phyloP scores from a whole-genome alignment of 768 basidiomycete genomes.

The Leccinum olivaceopallidum region DNA sequence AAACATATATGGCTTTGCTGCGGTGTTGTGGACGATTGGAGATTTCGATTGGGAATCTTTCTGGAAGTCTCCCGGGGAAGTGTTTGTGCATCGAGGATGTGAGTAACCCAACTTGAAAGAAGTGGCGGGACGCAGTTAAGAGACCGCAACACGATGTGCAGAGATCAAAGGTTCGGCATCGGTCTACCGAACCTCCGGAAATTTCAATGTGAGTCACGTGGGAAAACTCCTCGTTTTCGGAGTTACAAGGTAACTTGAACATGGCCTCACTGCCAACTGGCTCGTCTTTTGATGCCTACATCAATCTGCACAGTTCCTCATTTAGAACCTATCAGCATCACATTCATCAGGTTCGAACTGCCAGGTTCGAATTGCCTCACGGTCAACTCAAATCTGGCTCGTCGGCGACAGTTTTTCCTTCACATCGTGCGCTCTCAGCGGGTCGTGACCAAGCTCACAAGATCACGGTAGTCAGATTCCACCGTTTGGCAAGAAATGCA shows the following conservation, averaged over 20 bases:
- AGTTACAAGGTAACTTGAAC: background rate
- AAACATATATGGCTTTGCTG: background rate
- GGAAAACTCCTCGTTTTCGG: background rate
- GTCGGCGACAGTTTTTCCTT: background rate
- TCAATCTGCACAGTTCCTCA: background rate
- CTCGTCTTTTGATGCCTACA: slow-evolving; percentile 2
- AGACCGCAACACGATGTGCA: background rate
- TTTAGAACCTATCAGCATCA: background rate
- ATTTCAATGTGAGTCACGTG: background rate
- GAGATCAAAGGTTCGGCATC: background rate
- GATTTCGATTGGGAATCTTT: background rate
- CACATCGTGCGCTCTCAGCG: background rate
- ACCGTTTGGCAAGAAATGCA: slow-evolving; percentile 1
- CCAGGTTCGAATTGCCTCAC: background rate
- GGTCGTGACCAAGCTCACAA: no score
- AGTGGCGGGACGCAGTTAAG: background rate
- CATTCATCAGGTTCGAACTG: background rate
- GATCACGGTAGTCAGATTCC: background rate
- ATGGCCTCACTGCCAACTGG: slow-evolving; percentile 6
- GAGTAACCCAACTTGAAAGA: background rate
- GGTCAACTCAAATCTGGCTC: background rate
- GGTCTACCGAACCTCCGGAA: background rate
- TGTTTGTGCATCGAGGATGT: background rate
- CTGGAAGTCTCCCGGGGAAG: background rate
- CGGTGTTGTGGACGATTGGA: background rate